phyloP scores from a whole-genome alignment of 495 filamentous ascomycete genomes.

The Thermothielavioides terrestris region DNA sequence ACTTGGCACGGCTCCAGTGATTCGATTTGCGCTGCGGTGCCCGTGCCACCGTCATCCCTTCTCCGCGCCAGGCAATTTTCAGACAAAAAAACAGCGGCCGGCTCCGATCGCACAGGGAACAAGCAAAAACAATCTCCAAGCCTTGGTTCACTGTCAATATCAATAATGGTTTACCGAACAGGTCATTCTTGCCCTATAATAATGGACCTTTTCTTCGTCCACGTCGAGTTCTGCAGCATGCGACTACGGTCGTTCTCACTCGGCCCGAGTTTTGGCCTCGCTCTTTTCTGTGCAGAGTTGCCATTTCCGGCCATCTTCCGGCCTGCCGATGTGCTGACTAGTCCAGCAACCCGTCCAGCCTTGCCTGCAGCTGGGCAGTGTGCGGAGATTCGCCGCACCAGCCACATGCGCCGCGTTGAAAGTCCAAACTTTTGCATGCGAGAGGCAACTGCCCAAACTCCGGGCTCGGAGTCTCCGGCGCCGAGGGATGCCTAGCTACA shows the following conservation, averaged over 20 bases:
- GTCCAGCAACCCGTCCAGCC: neutral
- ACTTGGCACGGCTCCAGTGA: neutral
- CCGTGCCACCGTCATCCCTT: neutral
- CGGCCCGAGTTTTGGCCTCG: no score
- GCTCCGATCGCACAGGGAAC: neutral
- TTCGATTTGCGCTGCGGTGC: neutral
- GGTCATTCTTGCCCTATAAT: no score
- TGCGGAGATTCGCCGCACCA: no score
- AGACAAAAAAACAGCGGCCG: neutral
- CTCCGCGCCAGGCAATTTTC: neutral
- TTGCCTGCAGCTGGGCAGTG: no score
- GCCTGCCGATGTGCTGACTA: neutral
- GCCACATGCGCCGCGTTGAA: no score
- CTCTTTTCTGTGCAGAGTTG: neutral
- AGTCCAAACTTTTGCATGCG: no score
- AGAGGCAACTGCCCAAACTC: no score
- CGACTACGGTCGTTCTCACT: no score
- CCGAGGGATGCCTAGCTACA: no score
- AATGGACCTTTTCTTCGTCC: no score
- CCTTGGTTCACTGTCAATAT: neutral
- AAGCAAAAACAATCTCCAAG: neutral
- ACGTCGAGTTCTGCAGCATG: no score
- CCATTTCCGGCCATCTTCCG: conserved; percentile 3
- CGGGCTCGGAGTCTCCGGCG: no score
- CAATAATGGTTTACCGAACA: neutral